Evolutionary conservation across 169 alveolate genomes (phyloP).

Genomic region (Amoebophrya sp.): DNA sequence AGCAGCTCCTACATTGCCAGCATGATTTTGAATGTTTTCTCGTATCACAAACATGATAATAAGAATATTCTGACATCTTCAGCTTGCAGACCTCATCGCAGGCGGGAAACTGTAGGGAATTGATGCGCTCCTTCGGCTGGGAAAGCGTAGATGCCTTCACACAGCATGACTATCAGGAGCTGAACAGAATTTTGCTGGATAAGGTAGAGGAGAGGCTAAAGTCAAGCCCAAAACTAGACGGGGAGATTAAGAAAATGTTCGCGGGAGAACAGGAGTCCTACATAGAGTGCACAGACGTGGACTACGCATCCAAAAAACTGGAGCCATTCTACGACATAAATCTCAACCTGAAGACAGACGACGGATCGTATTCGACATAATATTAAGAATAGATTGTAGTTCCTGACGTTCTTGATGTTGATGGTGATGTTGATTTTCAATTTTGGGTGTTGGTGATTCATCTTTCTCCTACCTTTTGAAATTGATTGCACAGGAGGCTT

Average conservation of each 20-base stretch:
- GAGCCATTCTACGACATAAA: not conserved
- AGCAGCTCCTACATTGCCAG: no score
- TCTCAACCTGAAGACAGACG: not conserved
- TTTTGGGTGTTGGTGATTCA: no score
- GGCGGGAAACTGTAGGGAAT: constrained; percentile 65
- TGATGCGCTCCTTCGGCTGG: constrained; percentile 92
- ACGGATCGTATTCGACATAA: not conserved
- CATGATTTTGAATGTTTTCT: no score
- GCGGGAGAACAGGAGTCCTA: not conserved
- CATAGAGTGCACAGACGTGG: not conserved
- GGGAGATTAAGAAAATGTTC: not conserved
- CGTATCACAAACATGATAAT: no score
- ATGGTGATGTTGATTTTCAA: no score
- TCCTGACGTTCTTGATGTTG: no score
- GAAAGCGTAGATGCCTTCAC: constrained; percentile 87
- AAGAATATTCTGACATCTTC: no score
- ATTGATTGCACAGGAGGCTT: no score
- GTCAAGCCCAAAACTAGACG: not conserved
- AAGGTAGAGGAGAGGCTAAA: not conserved
- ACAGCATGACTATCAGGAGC: constrained; percentile 89
- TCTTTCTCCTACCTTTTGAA: no score
- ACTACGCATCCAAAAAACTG: not conserved
- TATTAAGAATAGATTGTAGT: no score
- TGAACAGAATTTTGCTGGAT: not conserved
- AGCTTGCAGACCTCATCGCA: not conserved